phyloP scores from a whole-genome alignment of 1,139 yeast genomes.

The Suhomyces ambrosiae region DNA sequence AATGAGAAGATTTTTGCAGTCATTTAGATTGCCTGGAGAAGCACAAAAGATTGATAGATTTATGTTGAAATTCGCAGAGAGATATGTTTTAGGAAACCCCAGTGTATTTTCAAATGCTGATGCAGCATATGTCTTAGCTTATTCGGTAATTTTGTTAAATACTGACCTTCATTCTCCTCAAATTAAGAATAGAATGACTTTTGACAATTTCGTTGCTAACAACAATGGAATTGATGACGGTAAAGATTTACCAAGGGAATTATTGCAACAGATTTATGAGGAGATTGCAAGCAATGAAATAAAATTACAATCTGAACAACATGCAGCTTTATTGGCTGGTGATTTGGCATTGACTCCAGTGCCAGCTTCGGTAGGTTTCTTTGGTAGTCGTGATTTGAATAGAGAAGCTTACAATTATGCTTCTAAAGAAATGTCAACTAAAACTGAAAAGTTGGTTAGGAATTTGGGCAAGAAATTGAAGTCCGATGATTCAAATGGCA shows the following conservation, averaged over 20 bases:
- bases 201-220: slow-evolving; percentile 81
- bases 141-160: slow-evolving; percentile 89
- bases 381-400: slow-evolving; percentile 73
- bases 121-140: slow-evolving; percentile 89
- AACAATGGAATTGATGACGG: slow-evolving; percentile 95
- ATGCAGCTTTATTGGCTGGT: slow-evolving; percentile 81
- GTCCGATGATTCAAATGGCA: slow-evolving; percentile 31
- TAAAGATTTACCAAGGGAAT: slow-evolving; percentile 75
- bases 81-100: slow-evolving; percentile 88
- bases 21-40: slow-evolving; percentile 95
- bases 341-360: slow-evolving; percentile 42
- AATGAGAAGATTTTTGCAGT: slow-evolving; percentile 78
- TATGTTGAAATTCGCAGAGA: slow-evolving; percentile 95
- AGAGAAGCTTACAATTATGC: slow-evolving; percentile 92
- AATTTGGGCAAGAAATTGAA: slow-evolving; percentile 55
- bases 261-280: slow-evolving; percentile 64
- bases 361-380: slow-evolving; percentile 56
- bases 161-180: slow-evolving; percentile 93
- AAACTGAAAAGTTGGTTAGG: slow-evolving; percentile 84
- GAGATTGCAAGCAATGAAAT: slow-evolving; percentile 86
- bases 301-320: slow-evolving; percentile 89
- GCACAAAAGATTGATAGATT: slow-evolving; percentile 96
- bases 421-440: slow-evolving; percentile 85
- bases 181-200: slow-evolving; percentile 81
- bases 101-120: slow-evolving; percentile 86